Evolutionary conservation across 306 rosid genomes (phyloP).

Genomic region (Lathyrus sativus): DNA sequence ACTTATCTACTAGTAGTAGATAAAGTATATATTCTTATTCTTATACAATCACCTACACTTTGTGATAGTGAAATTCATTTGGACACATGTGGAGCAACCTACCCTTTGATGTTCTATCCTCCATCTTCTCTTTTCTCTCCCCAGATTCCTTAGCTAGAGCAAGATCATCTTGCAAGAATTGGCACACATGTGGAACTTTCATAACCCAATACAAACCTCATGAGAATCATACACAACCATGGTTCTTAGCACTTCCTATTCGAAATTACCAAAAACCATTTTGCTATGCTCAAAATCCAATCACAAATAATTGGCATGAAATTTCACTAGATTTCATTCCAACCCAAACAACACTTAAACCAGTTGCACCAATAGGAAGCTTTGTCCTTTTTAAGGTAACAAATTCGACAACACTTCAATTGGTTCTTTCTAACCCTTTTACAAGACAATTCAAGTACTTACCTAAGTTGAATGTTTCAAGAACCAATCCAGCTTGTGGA

Average conservation of each 20-base stretch:
- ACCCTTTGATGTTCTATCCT: slow-evolving; percentile 65
- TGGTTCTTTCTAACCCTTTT: slow-evolving; percentile 68
- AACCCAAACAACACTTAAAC: slow-evolving; percentile 31
- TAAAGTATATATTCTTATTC: neutral
- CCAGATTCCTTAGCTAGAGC: slow-evolving; percentile 70
- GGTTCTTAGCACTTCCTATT: slow-evolving; percentile 73
- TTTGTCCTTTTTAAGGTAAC: slow-evolving; percentile 53
- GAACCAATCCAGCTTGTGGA: slow-evolving; percentile 77
- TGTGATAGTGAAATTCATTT: neutral
- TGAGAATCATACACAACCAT: slow-evolving; percentile 28
- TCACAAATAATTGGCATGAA: slow-evolving; percentile 52
- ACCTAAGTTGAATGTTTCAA: slow-evolving; percentile 47
- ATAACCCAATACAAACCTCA: neutral
- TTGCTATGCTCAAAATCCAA: slow-evolving; percentile 60
- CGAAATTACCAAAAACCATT: slow-evolving; percentile 36
- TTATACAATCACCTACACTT: neutral
- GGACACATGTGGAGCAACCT: slow-evolving; percentile 71
- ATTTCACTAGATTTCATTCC: slow-evolving; percentile 56
- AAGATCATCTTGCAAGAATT: slow-evolving; percentile 57
- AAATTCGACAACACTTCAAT: slow-evolving; percentile 42
- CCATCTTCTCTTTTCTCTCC: slow-evolving; percentile 69
- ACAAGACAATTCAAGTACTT: slow-evolving; percentile 55
- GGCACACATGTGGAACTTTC: slow-evolving; percentile 47
- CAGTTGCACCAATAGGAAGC: slow-evolving; percentile 50
- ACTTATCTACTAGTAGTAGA: neutral